Conservation (phyloP, 108 stramenopile species). For the Pseudonitzschia multiseries region DNA sequence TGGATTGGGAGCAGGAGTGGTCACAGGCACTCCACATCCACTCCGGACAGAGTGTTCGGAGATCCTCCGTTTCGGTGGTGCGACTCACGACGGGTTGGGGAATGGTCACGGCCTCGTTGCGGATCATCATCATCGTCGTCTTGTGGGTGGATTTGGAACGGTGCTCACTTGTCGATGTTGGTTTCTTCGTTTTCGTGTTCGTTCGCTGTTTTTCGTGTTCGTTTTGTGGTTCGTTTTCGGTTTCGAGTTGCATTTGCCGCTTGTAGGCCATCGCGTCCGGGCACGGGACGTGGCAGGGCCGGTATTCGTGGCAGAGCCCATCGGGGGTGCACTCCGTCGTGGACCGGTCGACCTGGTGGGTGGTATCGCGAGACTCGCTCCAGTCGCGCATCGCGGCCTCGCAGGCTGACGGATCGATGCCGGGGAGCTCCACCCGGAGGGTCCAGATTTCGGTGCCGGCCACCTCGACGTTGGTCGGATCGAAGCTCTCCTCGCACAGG, state of each 20-base stretch:
- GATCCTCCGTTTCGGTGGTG: background rate
- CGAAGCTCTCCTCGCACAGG: slow-evolving; percentile 16
- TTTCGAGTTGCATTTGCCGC: no score
- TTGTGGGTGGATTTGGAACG: no score
- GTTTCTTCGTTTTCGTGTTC: slow-evolving; percentile 16
- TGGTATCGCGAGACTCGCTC: slow-evolving; percentile 17
- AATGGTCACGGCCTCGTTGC: slow-evolving; percentile 19
- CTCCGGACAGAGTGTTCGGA: slow-evolving; percentile 5
- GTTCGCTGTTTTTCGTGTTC: background rate
- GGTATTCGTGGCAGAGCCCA: slow-evolving; percentile 64
- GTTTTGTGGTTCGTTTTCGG: no score
- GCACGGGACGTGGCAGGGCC: slow-evolving; percentile 68
- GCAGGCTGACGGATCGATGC: slow-evolving; percentile 49
- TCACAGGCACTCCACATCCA: slow-evolving; percentile 73
- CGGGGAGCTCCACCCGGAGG: slow-evolving; percentile 48
- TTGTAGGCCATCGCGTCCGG: slow-evolving; percentile 26
- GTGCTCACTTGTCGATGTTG: no score
- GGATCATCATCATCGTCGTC: no score
- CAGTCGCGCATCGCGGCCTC: slow-evolving; percentile 36
- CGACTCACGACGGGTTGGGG: slow-evolving; percentile 1
- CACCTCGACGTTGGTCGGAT: slow-evolving; percentile 45
- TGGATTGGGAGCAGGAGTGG: slow-evolving; percentile 62
- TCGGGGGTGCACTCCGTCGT: slow-evolving; percentile 50
- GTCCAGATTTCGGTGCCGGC: slow-evolving; percentile 71
- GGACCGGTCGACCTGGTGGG: slow-evolving; percentile 19